Evolutionary conservation across 129 eudicot genomes (phyloP).

Genomic region (Artemisia argyi): DNA sequence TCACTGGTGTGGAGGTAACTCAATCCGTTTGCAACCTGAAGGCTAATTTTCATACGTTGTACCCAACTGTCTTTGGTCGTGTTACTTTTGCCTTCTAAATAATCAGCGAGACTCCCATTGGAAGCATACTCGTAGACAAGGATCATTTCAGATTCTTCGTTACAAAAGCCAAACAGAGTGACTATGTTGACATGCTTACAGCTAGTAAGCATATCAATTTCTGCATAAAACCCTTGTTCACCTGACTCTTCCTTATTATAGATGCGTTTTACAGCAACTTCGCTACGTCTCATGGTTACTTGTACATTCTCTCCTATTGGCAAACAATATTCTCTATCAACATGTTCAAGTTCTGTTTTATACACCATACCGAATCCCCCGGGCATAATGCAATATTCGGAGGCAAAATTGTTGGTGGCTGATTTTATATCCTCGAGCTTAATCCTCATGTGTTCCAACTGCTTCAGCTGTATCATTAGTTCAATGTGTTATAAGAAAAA

Average conservation of each 20-base stretch:
- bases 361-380: not conserved
- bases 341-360: slow-evolving; percentile 1
- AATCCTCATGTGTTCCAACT: slow-evolving; percentile 8
- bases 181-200: slow-evolving; percentile 9
- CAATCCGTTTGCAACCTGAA: slow-evolving; percentile 4
- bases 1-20: not conserved
- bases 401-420: not conserved
- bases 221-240: slow-evolving; percentile 3
- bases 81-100: not conserved
- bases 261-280: slow-evolving; percentile 11
- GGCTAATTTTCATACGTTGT: slow-evolving; percentile 3
- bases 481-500: too few relatives aligned
- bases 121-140: too few relatives aligned
- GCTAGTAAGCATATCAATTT: not conserved
- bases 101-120: not conserved
- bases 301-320: not conserved
- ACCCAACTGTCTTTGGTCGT: not conserved
- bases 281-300: not conserved
- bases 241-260: not conserved
- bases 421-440: not conserved
- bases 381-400: not conserved
- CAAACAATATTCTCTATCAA: slow-evolving; percentile 6
- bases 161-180: slow-evolving; percentile 3
- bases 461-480: not conserved
- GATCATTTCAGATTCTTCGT: not conserved